Evolutionary conservation across 2,329 filamentous ascomycete genomes (phyloP), one percentile per base, ranked within the genome.

Genomic region (Fusarium odoratissimum): DNA sequence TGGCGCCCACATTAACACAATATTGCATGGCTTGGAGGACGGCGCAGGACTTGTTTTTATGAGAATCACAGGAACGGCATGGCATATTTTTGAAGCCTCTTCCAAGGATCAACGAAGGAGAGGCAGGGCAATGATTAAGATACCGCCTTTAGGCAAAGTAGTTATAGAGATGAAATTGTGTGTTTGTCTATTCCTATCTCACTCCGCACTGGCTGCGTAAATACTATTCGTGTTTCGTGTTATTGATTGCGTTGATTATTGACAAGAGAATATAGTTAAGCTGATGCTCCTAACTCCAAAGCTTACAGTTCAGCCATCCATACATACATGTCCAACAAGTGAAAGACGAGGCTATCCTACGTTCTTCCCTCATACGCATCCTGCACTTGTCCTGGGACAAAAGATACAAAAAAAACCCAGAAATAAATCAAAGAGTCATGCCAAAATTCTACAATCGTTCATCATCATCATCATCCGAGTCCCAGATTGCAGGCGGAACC

Each of bases 401-500:
- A 54, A 37, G 46, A 37, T 28, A 56, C 33, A 52, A 30, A 60
- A 30, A 60, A 35, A 37, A 33, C 12, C n/a, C 41, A 52, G 21
- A 33, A 41, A 45, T 14, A 40, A 54, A 33, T 45, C 25, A 41
- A 16, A 51, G 33, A 25, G 16, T 23, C 41, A 25, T 38, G 25
- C 19, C 14, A 21, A 58, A n/a, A 58, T 45, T 49, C 67, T 72
- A 77, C 40, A 78, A 64, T 46, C 54, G 64, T 38, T 46, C 70
- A 48, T 70, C 70, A 21, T 69, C 71, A 25, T 80, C 79, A 13
- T 83, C 71, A 13, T 84, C 81, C 42, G 80, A 84, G 67, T 83
- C 83, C 79, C 78, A 83, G 37, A 83, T 80, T 64, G 79, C 80
- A 19, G 76, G 77, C 9, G 79, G 79, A 30, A 74, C 74, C 42